phyloP scores from a whole-genome alignment of 495 filamentous ascomycete species.

The Aspergillus olivimuriae region DNA sequence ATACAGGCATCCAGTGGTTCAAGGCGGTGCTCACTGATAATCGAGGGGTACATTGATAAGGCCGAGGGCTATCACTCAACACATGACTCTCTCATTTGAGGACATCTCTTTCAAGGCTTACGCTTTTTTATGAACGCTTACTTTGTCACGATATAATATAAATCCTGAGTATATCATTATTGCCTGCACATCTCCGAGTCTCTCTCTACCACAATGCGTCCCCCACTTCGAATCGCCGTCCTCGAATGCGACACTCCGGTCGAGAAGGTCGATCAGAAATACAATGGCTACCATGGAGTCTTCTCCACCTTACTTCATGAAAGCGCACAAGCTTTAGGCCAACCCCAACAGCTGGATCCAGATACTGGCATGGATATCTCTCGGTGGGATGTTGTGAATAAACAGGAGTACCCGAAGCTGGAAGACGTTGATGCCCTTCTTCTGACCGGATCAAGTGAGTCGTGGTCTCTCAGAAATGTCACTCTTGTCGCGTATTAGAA shows the following conservation, averaged over 20 bases:
- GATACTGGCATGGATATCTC: conserved; percentile 50
- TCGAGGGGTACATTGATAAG: too few species aligned
- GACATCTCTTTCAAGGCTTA: too few species aligned
- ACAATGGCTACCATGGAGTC: conserved; percentile 66
- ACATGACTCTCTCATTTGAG: too few species aligned
- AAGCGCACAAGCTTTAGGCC: conserved; percentile 38
- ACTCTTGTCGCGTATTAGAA: too few species aligned
- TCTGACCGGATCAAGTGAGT: conserved; percentile 64
- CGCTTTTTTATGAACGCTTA: too few species aligned
- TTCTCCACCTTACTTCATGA: conserved; percentile 57
- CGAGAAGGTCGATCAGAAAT: conserved; percentile 48
- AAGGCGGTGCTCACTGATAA: too few species aligned
- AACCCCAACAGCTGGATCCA: conserved; percentile 29
- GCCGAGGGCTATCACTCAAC: too few species aligned
- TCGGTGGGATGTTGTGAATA: conserved; percentile 60
- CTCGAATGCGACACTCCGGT: conserved; percentile 76
- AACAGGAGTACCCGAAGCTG: conserved; percentile 55
- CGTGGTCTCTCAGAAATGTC: too few species aligned
- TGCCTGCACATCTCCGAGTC: neutral
- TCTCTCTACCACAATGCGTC: conserved; percentile 24
- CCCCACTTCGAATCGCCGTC: conserved; percentile 71
- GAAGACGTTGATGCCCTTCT: conserved; percentile 75
- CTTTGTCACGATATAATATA: too few species aligned
- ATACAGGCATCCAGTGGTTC: too few species aligned
- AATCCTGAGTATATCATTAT: too few species aligned